These are phyloP conservation scores for Alternaria gansuensis DNA, from an alignment of 2,329 filamentous ascomycete genomes.

Conservation along the genomic window DNA sequence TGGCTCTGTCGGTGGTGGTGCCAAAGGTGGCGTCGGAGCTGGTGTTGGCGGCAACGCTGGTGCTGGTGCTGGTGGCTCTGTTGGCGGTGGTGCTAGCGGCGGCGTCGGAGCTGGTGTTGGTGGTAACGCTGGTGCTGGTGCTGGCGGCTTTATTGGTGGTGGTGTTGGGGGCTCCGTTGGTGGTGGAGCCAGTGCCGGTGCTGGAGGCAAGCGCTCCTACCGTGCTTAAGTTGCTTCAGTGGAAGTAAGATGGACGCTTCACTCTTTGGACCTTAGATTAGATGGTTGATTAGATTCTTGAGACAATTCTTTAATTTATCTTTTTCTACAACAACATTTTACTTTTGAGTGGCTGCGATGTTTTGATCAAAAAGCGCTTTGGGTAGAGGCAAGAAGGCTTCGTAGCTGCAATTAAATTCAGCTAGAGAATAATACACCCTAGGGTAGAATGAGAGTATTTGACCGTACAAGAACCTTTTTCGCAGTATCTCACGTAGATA, in stretches of 20 bases:
- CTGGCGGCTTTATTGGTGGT: background rate
- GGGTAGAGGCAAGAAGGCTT: no score
- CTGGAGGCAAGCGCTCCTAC: background rate
- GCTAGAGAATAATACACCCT: no score
- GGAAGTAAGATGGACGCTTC: background rate
- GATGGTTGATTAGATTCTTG: background rate
- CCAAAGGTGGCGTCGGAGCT: background rate
- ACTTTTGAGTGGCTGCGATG: background rate
- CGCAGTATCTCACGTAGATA: no score
- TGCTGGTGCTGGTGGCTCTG: background rate
- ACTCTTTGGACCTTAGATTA: background rate
- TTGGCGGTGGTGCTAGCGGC: background rate
- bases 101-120: background rate
- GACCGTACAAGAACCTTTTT: no score
- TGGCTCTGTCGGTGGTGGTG: background rate
- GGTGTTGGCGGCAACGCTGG: constrained; percentile 6
- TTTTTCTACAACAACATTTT: background rate
- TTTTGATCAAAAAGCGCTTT: no score
- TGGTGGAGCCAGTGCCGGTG: background rate
- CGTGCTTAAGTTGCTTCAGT: background rate
- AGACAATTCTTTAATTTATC: constrained; percentile 4
- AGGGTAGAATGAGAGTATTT: no score
- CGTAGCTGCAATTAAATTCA: no score
- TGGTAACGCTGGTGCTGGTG: background rate
- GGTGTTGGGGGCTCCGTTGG: background rate